Conservation (phyloP, 768 basidiomycete species). For the Lactifluus rugatus region DNA sequence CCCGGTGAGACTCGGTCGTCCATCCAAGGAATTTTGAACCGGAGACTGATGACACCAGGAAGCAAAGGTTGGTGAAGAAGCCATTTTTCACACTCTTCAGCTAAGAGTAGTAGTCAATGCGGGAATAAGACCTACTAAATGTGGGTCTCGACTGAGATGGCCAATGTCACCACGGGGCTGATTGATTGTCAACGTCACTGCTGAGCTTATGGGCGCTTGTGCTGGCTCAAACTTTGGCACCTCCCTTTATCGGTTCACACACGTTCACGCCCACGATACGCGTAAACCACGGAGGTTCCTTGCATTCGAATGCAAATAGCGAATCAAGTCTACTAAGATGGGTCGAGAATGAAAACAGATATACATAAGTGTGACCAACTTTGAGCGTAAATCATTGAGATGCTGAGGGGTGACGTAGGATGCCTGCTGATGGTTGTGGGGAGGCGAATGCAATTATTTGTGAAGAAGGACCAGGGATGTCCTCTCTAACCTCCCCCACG, state of each 20-base stretch:
- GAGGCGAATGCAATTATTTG: constrained; percentile 4
- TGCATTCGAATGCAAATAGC: not conserved
- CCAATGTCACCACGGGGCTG: no score
- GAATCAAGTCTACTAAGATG: not conserved
- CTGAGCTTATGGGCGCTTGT: constrained; percentile 3
- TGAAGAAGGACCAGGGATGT: not conserved
- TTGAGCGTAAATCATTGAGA: not conserved
- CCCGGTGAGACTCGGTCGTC: not conserved
- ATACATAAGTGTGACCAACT: not conserved
- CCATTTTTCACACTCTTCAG: not conserved
- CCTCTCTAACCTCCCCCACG: constrained; percentile 3
- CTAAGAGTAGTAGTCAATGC: not conserved
- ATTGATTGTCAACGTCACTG: no score
- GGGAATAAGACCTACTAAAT: not conserved
- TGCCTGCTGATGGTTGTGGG: not conserved
- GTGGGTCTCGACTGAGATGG: not conserved
- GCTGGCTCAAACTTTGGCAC: not conserved
- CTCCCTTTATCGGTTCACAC: not conserved
- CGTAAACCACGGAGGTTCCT: not conserved
- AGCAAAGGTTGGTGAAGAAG: not conserved
- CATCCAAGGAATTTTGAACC: no score
- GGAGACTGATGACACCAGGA: no score
- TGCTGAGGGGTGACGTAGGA: not conserved
- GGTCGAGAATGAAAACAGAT: not conserved
- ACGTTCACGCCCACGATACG: not conserved